Evolutionary conservation across 1,284 basidiomycete genomes (phyloP).

Genomic region (Pseudozyma hubeiensis): DNA sequence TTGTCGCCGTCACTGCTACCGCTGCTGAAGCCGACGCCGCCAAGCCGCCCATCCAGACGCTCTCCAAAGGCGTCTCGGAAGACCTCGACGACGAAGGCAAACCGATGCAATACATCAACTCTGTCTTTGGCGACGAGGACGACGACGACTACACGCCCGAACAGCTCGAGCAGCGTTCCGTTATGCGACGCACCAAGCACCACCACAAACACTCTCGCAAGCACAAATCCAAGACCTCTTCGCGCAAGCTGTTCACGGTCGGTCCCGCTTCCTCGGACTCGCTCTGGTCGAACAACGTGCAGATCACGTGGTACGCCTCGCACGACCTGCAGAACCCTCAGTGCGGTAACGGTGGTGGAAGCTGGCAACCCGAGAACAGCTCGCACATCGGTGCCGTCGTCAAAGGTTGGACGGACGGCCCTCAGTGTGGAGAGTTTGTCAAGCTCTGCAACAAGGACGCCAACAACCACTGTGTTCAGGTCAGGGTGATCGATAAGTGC

Average conservation of each 20-base stretch:
- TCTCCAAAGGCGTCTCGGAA: background rate
- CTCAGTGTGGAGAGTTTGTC: conserved; percentile 65
- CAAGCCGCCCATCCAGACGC: background rate
- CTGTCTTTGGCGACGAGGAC: conserved; percentile 50
- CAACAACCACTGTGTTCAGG: conserved; percentile 46
- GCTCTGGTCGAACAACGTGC: conserved; percentile 34
- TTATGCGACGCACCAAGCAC: conserved; percentile 39
- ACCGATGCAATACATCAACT: conserved; percentile 54
- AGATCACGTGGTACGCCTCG: conserved; percentile 65
- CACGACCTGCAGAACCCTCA: conserved; percentile 62
- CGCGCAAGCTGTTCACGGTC: conserved; percentile 35
- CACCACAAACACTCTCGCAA: conserved; percentile 38
- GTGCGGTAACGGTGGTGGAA: conserved; percentile 58
- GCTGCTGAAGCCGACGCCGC: conserved; percentile 8
- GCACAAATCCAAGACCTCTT: conserved; percentile 4
- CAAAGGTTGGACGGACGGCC: conserved; percentile 50
- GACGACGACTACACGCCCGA: conserved; percentile 51
- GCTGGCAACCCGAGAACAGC: conserved; percentile 58
- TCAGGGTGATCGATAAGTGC: conserved; percentile 66
- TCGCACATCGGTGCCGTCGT: conserved; percentile 64
- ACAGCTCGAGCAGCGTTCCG: conserved; percentile 37
- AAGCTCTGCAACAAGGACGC: conserved; percentile 60
- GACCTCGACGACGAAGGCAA: conserved; percentile 53
- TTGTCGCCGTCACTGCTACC: conserved; percentile 18
- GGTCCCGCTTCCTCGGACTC: conserved; percentile 28